phyloP scores from a whole-genome alignment of 768 basidiomycete genomes.

The Suillus subaureus region DNA sequence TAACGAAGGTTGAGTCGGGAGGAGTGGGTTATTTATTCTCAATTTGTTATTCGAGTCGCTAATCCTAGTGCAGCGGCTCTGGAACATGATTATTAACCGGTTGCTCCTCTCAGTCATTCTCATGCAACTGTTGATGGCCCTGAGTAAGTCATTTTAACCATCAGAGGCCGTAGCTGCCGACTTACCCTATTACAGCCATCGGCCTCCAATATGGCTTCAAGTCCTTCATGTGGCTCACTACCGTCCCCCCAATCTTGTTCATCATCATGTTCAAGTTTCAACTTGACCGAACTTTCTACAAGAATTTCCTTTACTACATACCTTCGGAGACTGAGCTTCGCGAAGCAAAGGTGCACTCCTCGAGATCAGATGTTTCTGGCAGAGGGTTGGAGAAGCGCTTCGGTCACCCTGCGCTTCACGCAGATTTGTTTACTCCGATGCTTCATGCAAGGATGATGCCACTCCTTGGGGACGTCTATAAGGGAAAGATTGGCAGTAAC shows the following conservation, averaged over 20 bases:
- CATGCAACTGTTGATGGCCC: conserved; percentile 86
- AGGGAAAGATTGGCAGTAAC: conserved; percentile 66
- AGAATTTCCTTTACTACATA: conserved; percentile 79
- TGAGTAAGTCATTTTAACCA: conserved; percentile 61
- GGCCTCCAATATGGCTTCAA: conserved; percentile 78
- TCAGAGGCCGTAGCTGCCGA: not conserved
- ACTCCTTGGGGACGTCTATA: conserved; percentile 72
- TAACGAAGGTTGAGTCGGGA: conserved; percentile 89
- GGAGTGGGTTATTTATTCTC: conserved; percentile 59
- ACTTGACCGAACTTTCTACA: conserved; percentile 66
- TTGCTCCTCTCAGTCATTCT: conserved; percentile 74
- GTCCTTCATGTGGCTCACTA: conserved; percentile 78
- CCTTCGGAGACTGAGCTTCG: conserved; percentile 80
- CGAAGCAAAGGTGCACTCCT: conserved; percentile 74
- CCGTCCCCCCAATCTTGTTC: conserved; percentile 85
- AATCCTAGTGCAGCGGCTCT: conserved; percentile 63
- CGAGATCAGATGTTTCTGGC: conserved; percentile 69
- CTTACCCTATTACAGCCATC: conserved; percentile 57
- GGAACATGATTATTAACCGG: conserved; percentile 94
- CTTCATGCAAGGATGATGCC: conserved; percentile 85
- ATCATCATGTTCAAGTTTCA: conserved; percentile 85
- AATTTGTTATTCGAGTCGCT: conserved; percentile 3
- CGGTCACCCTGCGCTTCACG: conserved; percentile 89
- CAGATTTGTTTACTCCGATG: conserved; percentile 88
- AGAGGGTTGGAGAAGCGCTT: conserved; percentile 88